Evolutionary conservation across 306 rosid genomes (phyloP).

Genomic region (Ziziphus jujuba): DNA sequence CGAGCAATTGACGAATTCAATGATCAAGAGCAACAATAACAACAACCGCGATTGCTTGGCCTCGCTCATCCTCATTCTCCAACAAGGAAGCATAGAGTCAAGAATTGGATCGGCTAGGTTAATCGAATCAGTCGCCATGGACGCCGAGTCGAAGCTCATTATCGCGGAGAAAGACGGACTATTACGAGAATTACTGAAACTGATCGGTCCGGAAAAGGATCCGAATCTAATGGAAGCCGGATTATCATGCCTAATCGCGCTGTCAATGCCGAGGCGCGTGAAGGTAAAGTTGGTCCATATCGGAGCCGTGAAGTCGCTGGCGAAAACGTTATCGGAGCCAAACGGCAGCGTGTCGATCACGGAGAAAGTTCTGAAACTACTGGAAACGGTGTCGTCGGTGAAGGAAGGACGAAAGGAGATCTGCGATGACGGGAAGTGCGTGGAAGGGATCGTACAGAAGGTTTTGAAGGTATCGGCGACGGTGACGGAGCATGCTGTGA

Average conservation of each 20-base stretch:
- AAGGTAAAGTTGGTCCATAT: constrained; percentile 45
- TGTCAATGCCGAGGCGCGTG: constrained; percentile 54
- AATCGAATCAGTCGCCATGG: constrained; percentile 46
- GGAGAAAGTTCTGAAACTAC: constrained; percentile 62
- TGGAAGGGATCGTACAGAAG: constrained; percentile 61
- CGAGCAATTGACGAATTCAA: constrained; percentile 33
- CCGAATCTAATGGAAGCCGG: constrained; percentile 47
- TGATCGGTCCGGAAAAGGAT: constrained; percentile 46
- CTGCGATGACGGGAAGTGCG: constrained; percentile 51
- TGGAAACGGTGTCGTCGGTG: constrained; percentile 73
- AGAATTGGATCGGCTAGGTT: constrained; percentile 52
- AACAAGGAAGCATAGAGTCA: constrained; percentile 47
- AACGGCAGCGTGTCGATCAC: constrained; percentile 36
- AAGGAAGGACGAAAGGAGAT: constrained; percentile 74
- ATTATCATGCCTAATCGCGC: constrained; percentile 53
- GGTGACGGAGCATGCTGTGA: constrained; percentile 85
- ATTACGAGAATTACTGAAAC: constrained; percentile 45
- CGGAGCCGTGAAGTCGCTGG: constrained; percentile 49
- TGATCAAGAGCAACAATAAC: constrained; percentile 34
- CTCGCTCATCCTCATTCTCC: constrained; percentile 54
- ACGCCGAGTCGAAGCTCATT: constrained; percentile 58
- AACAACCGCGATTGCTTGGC: constrained; percentile 33
- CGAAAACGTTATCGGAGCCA: constrained; percentile 44
- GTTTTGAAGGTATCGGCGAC: constrained; percentile 61
- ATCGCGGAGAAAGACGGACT: constrained; percentile 65